A percentile compares a stretch with the other conserved stretches of the same genome.
phyloP scores from a whole-genome alignment of 495 filamentous ascomycete genomes.

The Glarea lozoyensis region DNA sequence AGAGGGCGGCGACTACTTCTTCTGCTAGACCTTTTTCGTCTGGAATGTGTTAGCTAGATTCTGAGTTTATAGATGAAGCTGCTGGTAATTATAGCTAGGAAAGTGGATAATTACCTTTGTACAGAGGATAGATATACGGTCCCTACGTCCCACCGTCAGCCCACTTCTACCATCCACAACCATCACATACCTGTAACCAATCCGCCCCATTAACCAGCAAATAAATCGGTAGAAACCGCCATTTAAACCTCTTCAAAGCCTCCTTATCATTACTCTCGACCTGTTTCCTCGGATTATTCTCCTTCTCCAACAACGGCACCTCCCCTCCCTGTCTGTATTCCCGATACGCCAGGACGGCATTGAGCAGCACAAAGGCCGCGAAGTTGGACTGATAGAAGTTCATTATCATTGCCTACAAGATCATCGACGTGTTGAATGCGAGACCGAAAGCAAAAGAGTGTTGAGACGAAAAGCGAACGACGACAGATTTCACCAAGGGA shows the following conservation, averaged over 20 bases:
- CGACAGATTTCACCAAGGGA: no score
- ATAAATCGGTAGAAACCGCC: slow-evolving; percentile 34
- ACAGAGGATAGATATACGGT: slow-evolving; percentile 45
- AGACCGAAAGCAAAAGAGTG: no score
- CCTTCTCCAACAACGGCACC: neutral
- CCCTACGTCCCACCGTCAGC: slow-evolving; percentile 39
- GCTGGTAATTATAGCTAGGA: neutral
- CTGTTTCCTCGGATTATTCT: neutral
- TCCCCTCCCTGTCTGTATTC: slow-evolving; percentile 9
- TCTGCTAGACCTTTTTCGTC: slow-evolving; percentile 40
- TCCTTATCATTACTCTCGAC: slow-evolving; percentile 6
- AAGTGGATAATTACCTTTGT: slow-evolving; percentile 23
- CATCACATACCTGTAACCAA: slow-evolving; percentile 39
- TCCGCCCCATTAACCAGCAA: slow-evolving; percentile 40
- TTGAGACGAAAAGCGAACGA: no score
- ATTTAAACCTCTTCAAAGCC: slow-evolving; percentile 25
- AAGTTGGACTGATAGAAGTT: slow-evolving; percentile 22
- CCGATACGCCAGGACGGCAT: slow-evolving; percentile 10
- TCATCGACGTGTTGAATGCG: no score
- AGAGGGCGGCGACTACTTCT: slow-evolving; percentile 35
- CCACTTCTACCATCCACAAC: slow-evolving; percentile 43
- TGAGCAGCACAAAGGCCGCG: slow-evolving; percentile 11
- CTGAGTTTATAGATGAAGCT: neutral
- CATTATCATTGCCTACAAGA: no score
- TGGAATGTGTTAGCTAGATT: no score